These are phyloP conservation scores for Cladophialophora chaetospira DNA, from an alignment of 2,329 filamentous ascomycete species.

Conservation along the genomic window DNA sequence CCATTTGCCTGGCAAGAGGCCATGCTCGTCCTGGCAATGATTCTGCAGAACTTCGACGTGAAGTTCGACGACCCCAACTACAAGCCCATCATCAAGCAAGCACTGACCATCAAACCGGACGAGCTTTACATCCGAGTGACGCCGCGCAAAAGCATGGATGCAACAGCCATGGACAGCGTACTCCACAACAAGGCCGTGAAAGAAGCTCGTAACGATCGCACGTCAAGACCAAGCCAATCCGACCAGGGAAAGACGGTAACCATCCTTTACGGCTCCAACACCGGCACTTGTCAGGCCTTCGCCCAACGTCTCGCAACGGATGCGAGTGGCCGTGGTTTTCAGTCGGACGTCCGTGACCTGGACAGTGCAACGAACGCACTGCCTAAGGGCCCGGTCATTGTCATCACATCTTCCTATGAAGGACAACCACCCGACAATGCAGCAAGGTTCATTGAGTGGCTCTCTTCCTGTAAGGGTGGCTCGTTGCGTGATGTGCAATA, in stretches of 20 bases:
- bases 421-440: constrained; percentile 74
- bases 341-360: constrained; percentile 57
- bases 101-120: constrained; percentile 48
- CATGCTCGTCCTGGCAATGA: constrained; percentile 60
- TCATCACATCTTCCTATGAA: constrained; percentile 73
- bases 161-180: constrained; percentile 43
- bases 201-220: neutral
- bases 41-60: constrained; percentile 73
- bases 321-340: constrained; percentile 47
- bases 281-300: constrained; percentile 71
- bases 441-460: constrained; percentile 68
- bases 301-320: constrained; percentile 60
- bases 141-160: constrained; percentile 52
- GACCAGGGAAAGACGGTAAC: constrained; percentile 48
- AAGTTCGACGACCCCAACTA: constrained; percentile 59
- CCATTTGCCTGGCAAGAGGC: constrained; percentile 75
- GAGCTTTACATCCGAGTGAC: constrained; percentile 63
- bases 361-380: constrained; percentile 64
- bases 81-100: constrained; percentile 40
- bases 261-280: constrained; percentile 72
- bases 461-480: constrained; percentile 55
- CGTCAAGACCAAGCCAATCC: constrained; percentile 34
- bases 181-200: constrained; percentile 30
- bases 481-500: constrained; percentile 61
- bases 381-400: constrained; percentile 62